These are phyloP conservation scores for Pascua sp. DNA, from an alignment of 1,284 basidiomycete species.

Conservation along the genomic window DNA sequence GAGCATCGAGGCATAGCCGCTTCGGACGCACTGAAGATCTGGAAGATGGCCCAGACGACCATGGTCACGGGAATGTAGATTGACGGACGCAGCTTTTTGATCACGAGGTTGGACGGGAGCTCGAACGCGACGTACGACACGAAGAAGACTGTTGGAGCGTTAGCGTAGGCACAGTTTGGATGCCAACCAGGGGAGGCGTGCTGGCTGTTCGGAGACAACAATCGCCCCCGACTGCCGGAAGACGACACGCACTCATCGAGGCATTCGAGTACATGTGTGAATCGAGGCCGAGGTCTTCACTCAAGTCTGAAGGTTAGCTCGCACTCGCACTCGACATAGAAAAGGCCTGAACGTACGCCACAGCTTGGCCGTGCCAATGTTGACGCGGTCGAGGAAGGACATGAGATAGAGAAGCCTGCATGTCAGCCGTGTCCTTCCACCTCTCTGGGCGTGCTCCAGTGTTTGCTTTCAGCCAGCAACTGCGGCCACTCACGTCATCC, in stretches of 20 bases:
- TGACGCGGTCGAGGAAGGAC: constrained; percentile 52
- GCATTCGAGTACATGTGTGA: constrained; percentile 46
- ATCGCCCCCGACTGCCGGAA: neutral
- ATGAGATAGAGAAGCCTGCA: constrained; percentile 36
- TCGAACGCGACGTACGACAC: constrained; percentile 48
- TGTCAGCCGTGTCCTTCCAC: neutral
- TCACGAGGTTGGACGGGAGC: constrained; percentile 49
- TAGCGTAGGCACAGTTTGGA: neutral
- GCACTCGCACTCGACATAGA: neutral
- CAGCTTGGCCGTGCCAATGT: constrained; percentile 48
- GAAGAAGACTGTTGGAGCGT: constrained; percentile 14
- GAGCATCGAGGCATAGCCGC: constrained; percentile 22
- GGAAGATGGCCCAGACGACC: constrained; percentile 41
- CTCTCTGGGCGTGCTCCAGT: neutral
- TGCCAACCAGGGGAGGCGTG: neutral
- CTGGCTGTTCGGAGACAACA: neutral
- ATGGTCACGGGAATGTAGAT: constrained; percentile 45
- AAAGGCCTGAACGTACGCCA: neutral
- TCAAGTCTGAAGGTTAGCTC: constrained; percentile 33
- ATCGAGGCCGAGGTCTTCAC: constrained; percentile 42
- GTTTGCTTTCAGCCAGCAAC: no score
- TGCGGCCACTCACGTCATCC: constrained; percentile 41
- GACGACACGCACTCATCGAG: constrained; percentile 35
- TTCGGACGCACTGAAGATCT: constrained; percentile 26
- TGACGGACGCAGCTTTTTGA: constrained; percentile 47